phyloP scores from a whole-genome alignment of 208 protist genomes.

The Trypanosoma vivax region DNA sequence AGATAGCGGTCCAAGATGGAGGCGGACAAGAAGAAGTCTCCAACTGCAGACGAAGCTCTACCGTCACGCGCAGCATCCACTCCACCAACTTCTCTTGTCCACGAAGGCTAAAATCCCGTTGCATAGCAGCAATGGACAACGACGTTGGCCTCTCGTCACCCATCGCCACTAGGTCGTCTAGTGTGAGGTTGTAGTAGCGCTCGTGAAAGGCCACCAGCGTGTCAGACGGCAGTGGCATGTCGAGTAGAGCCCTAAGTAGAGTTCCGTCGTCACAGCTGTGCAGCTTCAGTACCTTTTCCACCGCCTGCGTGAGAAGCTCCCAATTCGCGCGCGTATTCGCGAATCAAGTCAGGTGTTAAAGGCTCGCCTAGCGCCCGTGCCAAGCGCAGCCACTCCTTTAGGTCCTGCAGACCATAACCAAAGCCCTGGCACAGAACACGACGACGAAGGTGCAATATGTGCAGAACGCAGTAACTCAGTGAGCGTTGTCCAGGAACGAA shows the following conservation, averaged over 20 bases:
- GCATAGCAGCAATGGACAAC: constrained; percentile 1
- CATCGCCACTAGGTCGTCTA: constrained; percentile 63
- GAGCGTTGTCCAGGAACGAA: neutral
- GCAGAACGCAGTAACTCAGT: constrained; percentile 37
- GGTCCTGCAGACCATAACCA: constrained; percentile 35
- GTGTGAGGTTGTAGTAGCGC: constrained; percentile 37
- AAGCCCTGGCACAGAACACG: constrained; percentile 35
- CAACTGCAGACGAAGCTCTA: constrained; percentile 27
- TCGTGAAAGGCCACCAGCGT: constrained; percentile 23
- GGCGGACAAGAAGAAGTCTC: constrained; percentile 82
- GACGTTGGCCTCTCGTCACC: constrained; percentile 27
- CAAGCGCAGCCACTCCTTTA: constrained; percentile 55
- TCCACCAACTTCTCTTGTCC: constrained; percentile 18
- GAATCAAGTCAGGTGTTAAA: constrained; percentile 17
- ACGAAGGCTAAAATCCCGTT: constrained; percentile 16
- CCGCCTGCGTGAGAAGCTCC: constrained; percentile 19
- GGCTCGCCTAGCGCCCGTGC: constrained; percentile 36
- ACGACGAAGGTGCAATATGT: constrained; percentile 39
- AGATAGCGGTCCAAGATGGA: constrained; percentile 83
- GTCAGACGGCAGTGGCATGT: constrained; percentile 23
- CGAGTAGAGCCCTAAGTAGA: constrained; percentile 22
- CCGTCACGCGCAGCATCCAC: constrained; percentile 26
- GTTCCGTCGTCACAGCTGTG: neutral
- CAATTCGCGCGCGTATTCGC: constrained; percentile 26
- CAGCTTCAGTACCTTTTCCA: constrained; percentile 21